Base-by-base conservation (phyloP, 108 stramenopile species). In the Poteriospumella lacustris region DNA sequence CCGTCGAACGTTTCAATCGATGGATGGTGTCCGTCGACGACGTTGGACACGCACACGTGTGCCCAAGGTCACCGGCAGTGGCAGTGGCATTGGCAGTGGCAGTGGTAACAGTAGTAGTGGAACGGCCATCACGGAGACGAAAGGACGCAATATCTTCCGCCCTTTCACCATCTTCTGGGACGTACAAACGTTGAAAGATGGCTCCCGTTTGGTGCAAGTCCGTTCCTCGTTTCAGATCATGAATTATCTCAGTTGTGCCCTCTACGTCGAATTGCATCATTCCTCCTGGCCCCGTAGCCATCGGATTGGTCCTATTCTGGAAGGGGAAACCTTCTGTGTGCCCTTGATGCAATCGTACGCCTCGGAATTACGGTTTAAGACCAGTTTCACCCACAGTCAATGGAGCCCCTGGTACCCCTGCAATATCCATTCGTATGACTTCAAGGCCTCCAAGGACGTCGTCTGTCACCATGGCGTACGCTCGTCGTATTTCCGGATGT, bases 11-110 rank as follows among this genome's bases (percentile, higher is more conserved):
- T 42, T n/a, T 15, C 43, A 73, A 73, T 5, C 47, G 33, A 12
- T 44, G 24, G 43, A 73, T 73, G 26, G 70, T 73, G 70, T 73
- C 36, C 70, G 70, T 34, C 3, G 70, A 73, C 3, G 70, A 56
- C 36, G 70, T 26, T 73, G 70, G 70, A 73, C 33, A 12, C 43
- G 70, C 26, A 56, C 47, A 29, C 36, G 70, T 29, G 36, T 3
- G 9, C 70, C 44, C 5, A 26, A 39, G 12, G 9, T 42, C n/a
- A n/a, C n/a, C n/a, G n/a, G n/a, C n/a, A n/a, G n/a, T n/a, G n/a
- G n/a, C n/a, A n/a, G n/a, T n/a, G n/a, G n/a, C n/a, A n/a, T n/a
- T n/a, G n/a, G n/a, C n/a, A n/a, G n/a, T n/a, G n/a, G n/a, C n/a
- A n/a, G n/a, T n/a, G n/a, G n/a, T n/a, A n/a, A n/a, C n/a, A n/a